phyloP scores from a whole-genome alignment of 2,329 filamentous ascomycete genomes.

The Tricladium varicosporioides region DNA sequence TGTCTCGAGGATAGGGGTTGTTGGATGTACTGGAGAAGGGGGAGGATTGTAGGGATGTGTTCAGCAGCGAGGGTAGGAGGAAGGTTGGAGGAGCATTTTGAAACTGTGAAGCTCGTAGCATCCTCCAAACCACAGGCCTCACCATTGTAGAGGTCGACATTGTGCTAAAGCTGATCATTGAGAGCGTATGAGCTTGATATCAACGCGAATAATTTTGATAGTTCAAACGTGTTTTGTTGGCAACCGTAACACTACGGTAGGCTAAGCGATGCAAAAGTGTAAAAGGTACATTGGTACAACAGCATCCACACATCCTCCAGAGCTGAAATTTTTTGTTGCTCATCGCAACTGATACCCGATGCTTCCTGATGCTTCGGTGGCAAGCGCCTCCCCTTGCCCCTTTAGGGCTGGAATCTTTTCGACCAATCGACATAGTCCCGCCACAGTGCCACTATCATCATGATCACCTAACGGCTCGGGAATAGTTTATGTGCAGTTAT shows the following conservation, averaged over 20 bases:
- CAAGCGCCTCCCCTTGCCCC: neutral
- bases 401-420: neutral
- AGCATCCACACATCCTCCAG: neutral
- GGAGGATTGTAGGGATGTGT: constrained; percentile 26
- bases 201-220: too few relatives aligned
- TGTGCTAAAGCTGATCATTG: constrained; percentile 11
- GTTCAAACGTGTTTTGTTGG: too few relatives aligned
- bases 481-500: neutral
- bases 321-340: constrained; percentile 12
- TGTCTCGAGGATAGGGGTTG: constrained; percentile 54
- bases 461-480: neutral
- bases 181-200: neutral
- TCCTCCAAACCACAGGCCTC: constrained; percentile 23
- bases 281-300: too few relatives aligned
- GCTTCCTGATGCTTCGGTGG: constrained; percentile 5
- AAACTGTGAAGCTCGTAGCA: constrained; percentile 19
- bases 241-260: neutral
- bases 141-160: constrained; percentile 32
- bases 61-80: constrained; percentile 32
- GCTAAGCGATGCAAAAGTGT: neutral
- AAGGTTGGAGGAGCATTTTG: constrained; percentile 28
- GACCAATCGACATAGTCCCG: neutral
- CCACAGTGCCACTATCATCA: neutral
- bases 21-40: constrained; percentile 33
- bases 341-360: constrained; percentile 8